Base-by-base conservation (phyloP, 768 basidiomycete genomes). In the Suillus paluster region DNA sequence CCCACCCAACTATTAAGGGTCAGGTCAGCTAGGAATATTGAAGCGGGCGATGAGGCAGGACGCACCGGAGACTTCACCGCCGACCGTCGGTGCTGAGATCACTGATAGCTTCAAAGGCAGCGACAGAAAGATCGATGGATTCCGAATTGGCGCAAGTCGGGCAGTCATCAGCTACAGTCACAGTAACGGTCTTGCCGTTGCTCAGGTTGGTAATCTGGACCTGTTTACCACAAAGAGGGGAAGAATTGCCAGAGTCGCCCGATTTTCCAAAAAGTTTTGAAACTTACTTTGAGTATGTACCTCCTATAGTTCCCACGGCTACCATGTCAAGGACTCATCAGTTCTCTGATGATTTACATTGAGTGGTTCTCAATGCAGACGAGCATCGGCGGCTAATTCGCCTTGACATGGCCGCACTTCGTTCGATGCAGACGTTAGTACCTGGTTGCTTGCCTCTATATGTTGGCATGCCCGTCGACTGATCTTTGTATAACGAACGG, bases 111-210 rank as follows among this genome's bases (percentile, higher is more conserved):
- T 75, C 34, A 84, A 96, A 95, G 49, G 91, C 90, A 58, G 69
- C 86, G 56, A 66, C 59, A n/a, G 91, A 92, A 46, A 92, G 79
- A 68, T 93, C 91, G 70, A 97, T 86, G 17, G 88, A 91, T 73
- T 89, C 82, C 33, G 39, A 38, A 67, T 84, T 86, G 0, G 69
- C 56, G 78, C 94, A 97, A 21, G 88, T 89, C 27, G 94, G 93
- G 81, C 94, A 97, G 41, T 82, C 87, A 67, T 95, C 94, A 14
- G 84, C 91, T 65, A 97, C 80, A 27, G 79, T 83, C 49, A 87
- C 93, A 4, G 74, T 79, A 61, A 91, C 82, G 21, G 74, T 71
- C 74, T 79, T 25, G 54, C 82, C 79, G 14, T 57, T 76, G 75
- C 85, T 86, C 27, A 77, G 66, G 79, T 92, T 91, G 61, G 78